A percentile compares a stretch with the other conserved stretches of the same genome.
Evolutionary conservation across 768 basidiomycete genomes (phyloP).

Genomic region (Rhodotorula diobovata): DNA sequence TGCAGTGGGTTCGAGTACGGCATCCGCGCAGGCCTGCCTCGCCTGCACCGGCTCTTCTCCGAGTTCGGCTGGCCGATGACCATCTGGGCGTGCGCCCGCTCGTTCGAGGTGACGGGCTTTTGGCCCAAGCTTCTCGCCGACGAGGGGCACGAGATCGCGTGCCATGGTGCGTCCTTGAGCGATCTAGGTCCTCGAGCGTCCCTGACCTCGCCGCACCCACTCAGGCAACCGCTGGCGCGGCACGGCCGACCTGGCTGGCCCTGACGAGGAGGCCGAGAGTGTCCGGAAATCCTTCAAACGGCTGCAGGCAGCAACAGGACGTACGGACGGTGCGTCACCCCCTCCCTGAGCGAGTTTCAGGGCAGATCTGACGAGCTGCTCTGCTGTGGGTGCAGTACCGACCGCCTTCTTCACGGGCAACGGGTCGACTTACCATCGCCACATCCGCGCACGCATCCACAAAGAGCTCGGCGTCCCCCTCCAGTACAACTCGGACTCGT

Average conservation of each 20-base stretch:
- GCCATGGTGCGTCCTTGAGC: too few species aligned
- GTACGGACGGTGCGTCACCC: slow-evolving; percentile 12
- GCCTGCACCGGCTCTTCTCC: slow-evolving; percentile 18
- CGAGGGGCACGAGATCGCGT: not conserved
- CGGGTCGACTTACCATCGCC: slow-evolving; percentile 22
- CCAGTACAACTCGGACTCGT: slow-evolving; percentile 41
- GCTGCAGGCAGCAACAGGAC: slow-evolving; percentile 40
- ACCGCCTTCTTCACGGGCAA: slow-evolving; percentile 41
- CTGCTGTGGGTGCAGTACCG: slow-evolving; percentile 1
- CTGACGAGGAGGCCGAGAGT: slow-evolving; percentile 32
- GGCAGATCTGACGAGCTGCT: too few species aligned
- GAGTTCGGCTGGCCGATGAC: slow-evolving; percentile 21
- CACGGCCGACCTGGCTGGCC: slow-evolving; percentile 17
- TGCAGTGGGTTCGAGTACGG: slow-evolving; percentile 43
- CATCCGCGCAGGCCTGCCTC: slow-evolving; percentile 20
- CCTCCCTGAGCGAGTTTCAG: too few species aligned
- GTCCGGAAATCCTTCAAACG: slow-evolving; percentile 41
- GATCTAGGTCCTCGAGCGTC: too few species aligned
- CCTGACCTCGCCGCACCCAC: too few species aligned
- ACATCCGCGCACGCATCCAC: slow-evolving; percentile 40
- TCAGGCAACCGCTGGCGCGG: slow-evolving; percentile 43
- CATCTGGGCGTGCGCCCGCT: slow-evolving; percentile 13
- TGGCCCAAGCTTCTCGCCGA: slow-evolving; percentile 3
- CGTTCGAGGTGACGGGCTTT: slow-evolving; percentile 32
- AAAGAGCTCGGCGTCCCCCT: slow-evolving; percentile 41